Conservation (phyloP, 2,329 filamentous ascomycete genomes). For the Pseudogymnoascus sp. region DNA sequence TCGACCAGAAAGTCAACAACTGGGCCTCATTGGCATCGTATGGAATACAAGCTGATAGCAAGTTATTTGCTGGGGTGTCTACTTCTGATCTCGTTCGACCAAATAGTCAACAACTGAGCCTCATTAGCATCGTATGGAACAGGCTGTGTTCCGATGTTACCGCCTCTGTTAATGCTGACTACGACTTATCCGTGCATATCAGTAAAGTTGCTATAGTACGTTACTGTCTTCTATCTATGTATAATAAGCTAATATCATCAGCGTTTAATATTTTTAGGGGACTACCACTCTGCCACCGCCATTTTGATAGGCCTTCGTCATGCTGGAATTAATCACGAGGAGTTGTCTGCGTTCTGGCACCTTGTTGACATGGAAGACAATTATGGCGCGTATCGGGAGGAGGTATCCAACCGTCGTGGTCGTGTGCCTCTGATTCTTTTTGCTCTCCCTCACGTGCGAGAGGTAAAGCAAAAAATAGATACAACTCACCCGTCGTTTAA, state of each 20-base stretch:
- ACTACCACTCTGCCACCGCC: background rate
- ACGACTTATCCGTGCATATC: background rate
- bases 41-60: background rate
- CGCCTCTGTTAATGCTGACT: background rate
- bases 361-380: background rate
- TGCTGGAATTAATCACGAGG: background rate
- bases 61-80: background rate
- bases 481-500: background rate
- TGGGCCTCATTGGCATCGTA: background rate
- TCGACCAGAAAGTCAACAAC: background rate
- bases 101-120: background rate
- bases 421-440: background rate
- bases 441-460: background rate
- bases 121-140: background rate
- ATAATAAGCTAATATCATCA: background rate
- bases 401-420: background rate
- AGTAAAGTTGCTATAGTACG: background rate
- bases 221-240: background rate
- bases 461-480: background rate
- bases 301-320: background rate
- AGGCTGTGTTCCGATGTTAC: background rate
- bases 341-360: background rate
- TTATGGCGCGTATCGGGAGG: background rate
- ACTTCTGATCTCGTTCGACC: background rate
- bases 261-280: background rate